Evolutionary conservation across 2,329 filamentous ascomycete genomes (phyloP), one percentile per base, ranked within the genome.

Genomic region (Alternaria sp.): DNA sequence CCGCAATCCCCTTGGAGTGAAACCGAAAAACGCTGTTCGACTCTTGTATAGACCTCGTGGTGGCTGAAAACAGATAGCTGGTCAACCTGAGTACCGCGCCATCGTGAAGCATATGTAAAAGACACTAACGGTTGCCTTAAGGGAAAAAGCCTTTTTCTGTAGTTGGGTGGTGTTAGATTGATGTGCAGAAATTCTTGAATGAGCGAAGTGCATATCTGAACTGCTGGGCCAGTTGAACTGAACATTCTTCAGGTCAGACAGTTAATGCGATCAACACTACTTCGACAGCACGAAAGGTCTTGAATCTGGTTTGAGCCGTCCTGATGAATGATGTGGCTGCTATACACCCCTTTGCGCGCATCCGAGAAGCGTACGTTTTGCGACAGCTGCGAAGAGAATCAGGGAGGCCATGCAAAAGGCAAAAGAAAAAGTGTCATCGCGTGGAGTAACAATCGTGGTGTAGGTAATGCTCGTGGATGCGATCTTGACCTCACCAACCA

Each of bases 121-220:
- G 29, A 9, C 3, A 31, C 8, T 9, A 9, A 31, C 8, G 29
- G 29, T 31, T 10, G 29, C 5, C 29, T 7, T 5, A 10, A 9
- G 29, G 10, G 10, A 5, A 31, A 31, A 9, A 9, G 29, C 29
- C 29, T 8, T 31, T 10, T 31, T 9, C 2, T 21, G 4, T 9
- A 37, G 2, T n/a, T n/a, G n/a, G n/a, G n/a, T n/a, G n/a, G n/a
- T n/a, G n/a, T n/a, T n/a, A n/a, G n/a, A n/a, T n/a, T n/a, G n/a
- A n/a, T n/a, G 34, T 21, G 34, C 0, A 10, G n/a, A 0, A 4
- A 21, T 9, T 21, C n/a, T 21, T 0, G 8, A 2, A 37, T 0
- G 2, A n/a, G 14, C 34, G 17, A 8, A 36, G 14, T n/a, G 34
- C 14, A 1, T 36, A 3, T 14, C 34, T 36, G 1, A 0, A 0